A percentile compares a stretch with the other conserved stretches of the same genome.
Conservation (phyloP, 805 yeast genomes). For the Teunomyces funiuensis region DNA sequence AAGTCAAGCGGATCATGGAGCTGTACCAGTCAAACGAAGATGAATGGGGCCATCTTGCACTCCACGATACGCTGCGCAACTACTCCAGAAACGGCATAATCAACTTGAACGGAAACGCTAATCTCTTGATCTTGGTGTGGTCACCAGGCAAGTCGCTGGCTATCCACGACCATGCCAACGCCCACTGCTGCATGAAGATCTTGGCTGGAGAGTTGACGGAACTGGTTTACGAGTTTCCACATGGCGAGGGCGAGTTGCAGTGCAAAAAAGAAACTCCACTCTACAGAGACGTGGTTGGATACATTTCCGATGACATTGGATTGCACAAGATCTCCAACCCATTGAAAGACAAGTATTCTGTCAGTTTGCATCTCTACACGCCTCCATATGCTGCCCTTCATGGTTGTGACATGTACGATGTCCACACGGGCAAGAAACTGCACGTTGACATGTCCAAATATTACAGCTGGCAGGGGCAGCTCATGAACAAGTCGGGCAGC, state of each 20-base stretch:
- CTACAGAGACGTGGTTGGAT: constrained; percentile 51
- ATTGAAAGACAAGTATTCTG: constrained; percentile 41
- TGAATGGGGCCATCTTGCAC: constrained; percentile 63
- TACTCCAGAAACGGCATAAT: constrained; percentile 73
- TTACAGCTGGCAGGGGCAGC: constrained; percentile 60
- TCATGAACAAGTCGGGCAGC: constrained; percentile 20
- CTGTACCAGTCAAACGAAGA: constrained; percentile 44
- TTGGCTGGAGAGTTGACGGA: constrained; percentile 60
- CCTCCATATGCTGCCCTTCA: constrained; percentile 72
- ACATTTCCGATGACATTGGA: constrained; percentile 66
- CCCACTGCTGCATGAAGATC: constrained; percentile 75
- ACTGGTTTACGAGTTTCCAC: constrained; percentile 54
- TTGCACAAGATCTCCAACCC: constrained; percentile 62
- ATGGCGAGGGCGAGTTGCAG: constrained; percentile 24
- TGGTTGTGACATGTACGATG: constrained; percentile 54
- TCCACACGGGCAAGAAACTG: constrained; percentile 46
- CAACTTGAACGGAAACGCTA: constrained; percentile 69
- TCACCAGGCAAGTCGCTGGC: constrained; percentile 61
- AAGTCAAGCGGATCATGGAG: constrained; percentile 47
- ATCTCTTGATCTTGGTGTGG: constrained; percentile 68
- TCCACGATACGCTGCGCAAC: constrained; percentile 47
- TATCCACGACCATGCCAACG: constrained; percentile 74
- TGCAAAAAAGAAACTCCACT: constrained; percentile 27
- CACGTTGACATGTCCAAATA: constrained; percentile 60
- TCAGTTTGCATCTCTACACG: constrained; percentile 70